A percentile compares a stretch with the other conserved stretches of the same genome.
Conservation (phyloP, 148 eudicot genomes). For the Limonium bicolor region DNA sequence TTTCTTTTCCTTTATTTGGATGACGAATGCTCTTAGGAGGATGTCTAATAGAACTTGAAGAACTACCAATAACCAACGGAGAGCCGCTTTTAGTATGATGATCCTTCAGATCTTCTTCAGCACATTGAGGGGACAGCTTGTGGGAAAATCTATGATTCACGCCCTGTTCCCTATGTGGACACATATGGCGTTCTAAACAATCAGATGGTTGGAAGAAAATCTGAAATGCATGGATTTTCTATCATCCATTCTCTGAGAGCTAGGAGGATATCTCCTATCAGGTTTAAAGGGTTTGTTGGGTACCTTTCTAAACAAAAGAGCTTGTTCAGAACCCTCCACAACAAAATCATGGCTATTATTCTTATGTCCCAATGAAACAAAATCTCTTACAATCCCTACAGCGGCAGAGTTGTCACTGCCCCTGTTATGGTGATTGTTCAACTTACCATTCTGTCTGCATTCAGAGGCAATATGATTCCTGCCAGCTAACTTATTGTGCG, state of each 20-base stretch:
- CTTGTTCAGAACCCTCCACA: slow-evolving; percentile 16
- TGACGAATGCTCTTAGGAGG: slow-evolving; percentile 6
- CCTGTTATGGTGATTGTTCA: neutral
- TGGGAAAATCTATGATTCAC: slow-evolving; percentile 1
- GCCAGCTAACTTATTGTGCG: neutral
- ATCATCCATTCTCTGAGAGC: slow-evolving; percentile 11
- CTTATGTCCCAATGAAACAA: slow-evolving; percentile 1
- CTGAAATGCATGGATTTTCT: slow-evolving; percentile 13
- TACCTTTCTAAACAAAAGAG: slow-evolving; percentile 14
- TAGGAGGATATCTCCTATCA: slow-evolving; percentile 11
- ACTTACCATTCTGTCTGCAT: slow-evolving; percentile 1
- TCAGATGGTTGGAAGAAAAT: neutral
- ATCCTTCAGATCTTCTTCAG: slow-evolving; percentile 7
- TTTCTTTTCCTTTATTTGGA: slow-evolving; percentile 27
- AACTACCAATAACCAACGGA: slow-evolving; percentile 6
- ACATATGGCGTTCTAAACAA: slow-evolving; percentile 4
- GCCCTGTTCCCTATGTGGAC: slow-evolving; percentile 2
- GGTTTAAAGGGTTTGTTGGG: slow-evolving; percentile 10
- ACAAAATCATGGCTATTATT: too few species aligned
- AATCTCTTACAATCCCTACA: slow-evolving; percentile 4
- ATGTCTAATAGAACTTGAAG: slow-evolving; percentile 7
- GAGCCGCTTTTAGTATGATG: slow-evolving; percentile 10
- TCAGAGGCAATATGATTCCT: neutral
- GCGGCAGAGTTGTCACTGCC: slow-evolving; percentile 10
- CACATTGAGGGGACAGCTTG: slow-evolving; percentile 9